A percentile compares a stretch with the other conserved stretches of the same genome.
Conservation (phyloP, 768 basidiomycete species). For the Naganishia antarctica region DNA sequence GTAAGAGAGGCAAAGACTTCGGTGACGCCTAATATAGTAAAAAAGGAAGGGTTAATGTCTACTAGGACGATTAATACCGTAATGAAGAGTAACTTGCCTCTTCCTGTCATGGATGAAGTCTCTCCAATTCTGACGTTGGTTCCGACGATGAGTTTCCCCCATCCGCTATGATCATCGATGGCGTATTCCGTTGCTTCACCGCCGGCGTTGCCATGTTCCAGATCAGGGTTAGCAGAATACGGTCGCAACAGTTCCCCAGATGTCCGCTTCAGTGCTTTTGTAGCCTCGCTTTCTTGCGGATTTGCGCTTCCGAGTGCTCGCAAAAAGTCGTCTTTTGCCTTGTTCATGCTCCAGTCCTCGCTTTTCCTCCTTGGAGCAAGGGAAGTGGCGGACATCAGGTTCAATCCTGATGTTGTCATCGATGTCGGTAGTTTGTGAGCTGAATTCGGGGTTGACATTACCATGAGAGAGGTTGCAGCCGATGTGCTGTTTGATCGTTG, state of each 20-base stretch:
- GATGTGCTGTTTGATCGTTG: conserved; percentile 24
- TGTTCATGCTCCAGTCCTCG: conserved; percentile 28
- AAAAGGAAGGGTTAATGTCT: neutral
- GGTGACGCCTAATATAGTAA: conserved; percentile 16
- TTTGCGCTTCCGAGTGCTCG: conserved; percentile 7
- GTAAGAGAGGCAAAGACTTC: conserved; percentile 29
- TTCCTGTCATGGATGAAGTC: conserved; percentile 24
- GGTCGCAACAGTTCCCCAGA: conserved; percentile 19
- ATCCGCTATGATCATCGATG: conserved; percentile 19
- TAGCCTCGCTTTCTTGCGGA: conserved; percentile 13
- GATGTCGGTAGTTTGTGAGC: conserved; percentile 8
- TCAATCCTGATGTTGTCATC: conserved; percentile 12
- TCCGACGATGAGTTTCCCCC: conserved; percentile 22
- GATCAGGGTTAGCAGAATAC: neutral
- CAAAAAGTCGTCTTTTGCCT: conserved; percentile 22
- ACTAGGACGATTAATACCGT: neutral
- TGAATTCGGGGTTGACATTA: conserved; percentile 9
- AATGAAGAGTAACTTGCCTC: conserved; percentile 11
- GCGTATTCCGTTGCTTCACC: conserved; percentile 10
- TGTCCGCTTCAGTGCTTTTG: conserved; percentile 2
- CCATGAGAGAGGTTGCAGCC: conserved; percentile 22
- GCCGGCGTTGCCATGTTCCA: neutral
- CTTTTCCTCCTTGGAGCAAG: conserved; percentile 25
- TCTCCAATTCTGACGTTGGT: conserved; percentile 29
- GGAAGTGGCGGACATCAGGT: conserved; percentile 25